phyloP scores from a whole-genome alignment of 73 alveolate genomes.

The Tetrahymena elliotti region DNA sequence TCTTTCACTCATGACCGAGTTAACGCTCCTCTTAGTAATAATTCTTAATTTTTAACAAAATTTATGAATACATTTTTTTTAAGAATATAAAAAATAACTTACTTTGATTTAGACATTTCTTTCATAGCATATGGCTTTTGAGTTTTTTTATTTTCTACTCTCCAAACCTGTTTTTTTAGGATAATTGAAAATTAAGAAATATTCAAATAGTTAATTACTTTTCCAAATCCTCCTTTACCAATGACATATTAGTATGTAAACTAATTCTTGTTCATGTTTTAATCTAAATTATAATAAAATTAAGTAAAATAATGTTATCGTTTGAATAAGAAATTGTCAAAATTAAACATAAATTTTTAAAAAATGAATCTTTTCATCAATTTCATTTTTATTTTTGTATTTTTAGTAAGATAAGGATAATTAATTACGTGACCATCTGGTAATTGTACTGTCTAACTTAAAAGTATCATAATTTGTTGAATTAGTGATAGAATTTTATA shows the following conservation, averaged over 20 bases:
- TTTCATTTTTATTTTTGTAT: too few species aligned
- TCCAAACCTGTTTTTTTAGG: neutral
- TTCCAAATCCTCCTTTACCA: neutral
- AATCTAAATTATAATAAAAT: neutral
- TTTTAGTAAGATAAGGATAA: neutral
- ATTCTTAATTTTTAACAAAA: slow-evolving; percentile 23
- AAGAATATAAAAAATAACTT: neutral
- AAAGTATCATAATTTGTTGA: neutral
- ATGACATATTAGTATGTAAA: neutral
- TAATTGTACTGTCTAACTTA: neutral
- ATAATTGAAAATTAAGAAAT: neutral
- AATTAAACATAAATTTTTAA: too few species aligned
- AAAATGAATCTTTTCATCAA: too few species aligned
- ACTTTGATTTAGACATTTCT: slow-evolving; percentile 7
- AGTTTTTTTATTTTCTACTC: neutral
- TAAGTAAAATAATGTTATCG: too few species aligned
- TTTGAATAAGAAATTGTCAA: too few species aligned
- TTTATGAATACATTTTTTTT: too few species aligned
- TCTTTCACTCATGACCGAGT: slow-evolving; percentile 88
- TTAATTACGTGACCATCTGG: neutral
- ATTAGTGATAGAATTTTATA: neutral
- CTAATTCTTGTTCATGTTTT: neutral
- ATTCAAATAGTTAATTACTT: neutral
- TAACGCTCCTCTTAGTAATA: slow-evolving; percentile 70
- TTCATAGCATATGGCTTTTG: slow-evolving; percentile 14